Conservation (phyloP, 805 yeast species). For the Pichia occidentalis region DNA sequence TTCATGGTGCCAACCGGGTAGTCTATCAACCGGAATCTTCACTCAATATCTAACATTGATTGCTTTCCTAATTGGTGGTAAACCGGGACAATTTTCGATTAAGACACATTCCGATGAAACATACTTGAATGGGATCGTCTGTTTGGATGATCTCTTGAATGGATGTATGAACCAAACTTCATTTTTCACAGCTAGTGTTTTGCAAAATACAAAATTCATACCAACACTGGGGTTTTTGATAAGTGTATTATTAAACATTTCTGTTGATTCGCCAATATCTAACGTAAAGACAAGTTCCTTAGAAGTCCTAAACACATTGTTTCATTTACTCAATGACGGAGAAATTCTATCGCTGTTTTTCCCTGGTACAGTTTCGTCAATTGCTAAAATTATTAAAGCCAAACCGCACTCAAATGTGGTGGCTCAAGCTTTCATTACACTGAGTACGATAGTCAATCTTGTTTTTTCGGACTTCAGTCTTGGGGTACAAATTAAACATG, state of each 20-base stretch:
- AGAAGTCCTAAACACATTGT: slow-evolving; percentile 30
- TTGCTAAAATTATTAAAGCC: slow-evolving; percentile 34
- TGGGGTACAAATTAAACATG: slow-evolving; percentile 14
- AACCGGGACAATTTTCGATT: slow-evolving; percentile 31
- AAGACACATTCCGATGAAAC: slow-evolving; percentile 31
- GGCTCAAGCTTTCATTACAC: slow-evolving; percentile 25
- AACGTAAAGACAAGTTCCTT: slow-evolving; percentile 31
- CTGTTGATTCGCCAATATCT: slow-evolving; percentile 23
- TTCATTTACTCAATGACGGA: slow-evolving; percentile 36
- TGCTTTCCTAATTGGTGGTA: slow-evolving; percentile 41
- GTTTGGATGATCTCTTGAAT: slow-evolving; percentile 27
- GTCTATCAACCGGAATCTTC: slow-evolving; percentile 33
- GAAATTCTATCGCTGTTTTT: slow-evolving; percentile 42
- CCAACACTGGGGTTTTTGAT: slow-evolving; percentile 45
- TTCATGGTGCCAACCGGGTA: slow-evolving; percentile 40
- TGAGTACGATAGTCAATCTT: slow-evolving; percentile 26
- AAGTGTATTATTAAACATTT: slow-evolving; percentile 35
- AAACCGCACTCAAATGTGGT: slow-evolving; percentile 34
- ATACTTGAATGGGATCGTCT: slow-evolving; percentile 30
- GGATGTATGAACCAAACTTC: slow-evolving; percentile 30
- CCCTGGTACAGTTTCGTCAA: slow-evolving; percentile 45
- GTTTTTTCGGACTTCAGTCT: slow-evolving; percentile 41
- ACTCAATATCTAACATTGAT: slow-evolving; percentile 42
- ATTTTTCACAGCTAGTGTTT: slow-evolving; percentile 20
- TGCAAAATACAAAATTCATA: slow-evolving; percentile 30